Percentiles rank a stretch among this genome's conserved stretches.
Conservation (phyloP, 805 yeast species). For the Ogataea methanolica region DNA sequence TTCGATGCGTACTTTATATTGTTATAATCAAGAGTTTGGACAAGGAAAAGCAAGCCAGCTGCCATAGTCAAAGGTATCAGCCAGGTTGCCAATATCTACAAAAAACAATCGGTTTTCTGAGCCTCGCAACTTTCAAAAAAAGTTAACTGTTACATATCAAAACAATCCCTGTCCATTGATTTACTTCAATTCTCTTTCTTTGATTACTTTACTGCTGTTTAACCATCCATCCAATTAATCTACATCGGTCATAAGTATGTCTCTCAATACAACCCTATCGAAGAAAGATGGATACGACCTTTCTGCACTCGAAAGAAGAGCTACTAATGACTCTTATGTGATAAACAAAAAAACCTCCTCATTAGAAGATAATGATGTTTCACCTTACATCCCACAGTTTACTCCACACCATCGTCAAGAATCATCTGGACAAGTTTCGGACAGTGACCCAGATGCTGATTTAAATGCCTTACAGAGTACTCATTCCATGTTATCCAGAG, state of each 20-base stretch:
- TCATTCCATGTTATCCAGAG: slow-evolving; percentile 3
- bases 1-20: no score
- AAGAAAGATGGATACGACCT: slow-evolving; percentile 2
- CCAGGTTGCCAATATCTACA: no score
- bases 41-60: no score
- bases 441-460: slow-evolving; percentile 17
- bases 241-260: background rate
- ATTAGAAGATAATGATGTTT: background rate
- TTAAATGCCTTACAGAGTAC: slow-evolving; percentile 14
- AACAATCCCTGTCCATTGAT: no score
- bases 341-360: background rate
- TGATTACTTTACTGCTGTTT: no score
- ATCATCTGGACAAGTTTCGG: slow-evolving; percentile 3
- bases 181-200: no score
- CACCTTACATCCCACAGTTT: background rate
- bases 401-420: background rate
- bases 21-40: no score
- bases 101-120: no score
- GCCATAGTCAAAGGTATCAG: no score
- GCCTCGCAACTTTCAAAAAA: no score
- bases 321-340: slow-evolving; percentile 7
- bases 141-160: no score
- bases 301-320: slow-evolving; percentile 7
- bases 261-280: background rate
- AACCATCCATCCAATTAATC: no score